Base-by-base conservation (phyloP, 306 rosid species). In the Calophaca sinica region DNA sequence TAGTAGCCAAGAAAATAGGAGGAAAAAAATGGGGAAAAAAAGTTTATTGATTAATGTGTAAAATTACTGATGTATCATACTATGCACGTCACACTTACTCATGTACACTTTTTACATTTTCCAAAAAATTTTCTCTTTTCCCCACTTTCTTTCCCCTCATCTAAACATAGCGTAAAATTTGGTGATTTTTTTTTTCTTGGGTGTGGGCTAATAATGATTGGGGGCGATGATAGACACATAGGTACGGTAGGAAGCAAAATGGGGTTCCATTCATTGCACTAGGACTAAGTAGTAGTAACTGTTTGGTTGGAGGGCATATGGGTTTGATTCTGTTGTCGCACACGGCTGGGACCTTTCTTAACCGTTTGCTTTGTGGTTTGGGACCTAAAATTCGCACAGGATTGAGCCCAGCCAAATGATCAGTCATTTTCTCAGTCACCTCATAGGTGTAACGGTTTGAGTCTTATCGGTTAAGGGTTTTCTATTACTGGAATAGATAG, bases 291-390 rank as follows among this genome's bases (percentile, higher is more conserved):
- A 41, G 61, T 41, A 63, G 26, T 7, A 54, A 52, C 6, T 33
- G 33, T 73, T 61, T 42, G 79, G 68, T 72, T 49, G 26, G 58
- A 66, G 9, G 8, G 68, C 50, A 41, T 54, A 38, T 55, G 70
- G 70, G 36, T 61, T 70, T 65, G 84, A 70, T 79, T 79, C 81
- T 12, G 54, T 63, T 73, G 86, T 82, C 83, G 50, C 73, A 1
- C 58, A 55, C 26, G n/a, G 75, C 68, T 63, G 76, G 67, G 79
- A 49, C 78, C 65, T 69, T 46, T 70, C 74, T 79, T 83, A 79
- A 69, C 75, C 29, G 59, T 28, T 38, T 48, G 65, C 20, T 7
- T 62, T 74, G 35, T 61, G 74, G 13, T 49, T 53, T 45, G 46
- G 83, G 52, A 51, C 80, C 70, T 82, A 10, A 53, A 72, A 49